These are phyloP conservation scores for Arthromyces matolae DNA, from an alignment of 768 basidiomycete species.

Conservation along the genomic window DNA sequence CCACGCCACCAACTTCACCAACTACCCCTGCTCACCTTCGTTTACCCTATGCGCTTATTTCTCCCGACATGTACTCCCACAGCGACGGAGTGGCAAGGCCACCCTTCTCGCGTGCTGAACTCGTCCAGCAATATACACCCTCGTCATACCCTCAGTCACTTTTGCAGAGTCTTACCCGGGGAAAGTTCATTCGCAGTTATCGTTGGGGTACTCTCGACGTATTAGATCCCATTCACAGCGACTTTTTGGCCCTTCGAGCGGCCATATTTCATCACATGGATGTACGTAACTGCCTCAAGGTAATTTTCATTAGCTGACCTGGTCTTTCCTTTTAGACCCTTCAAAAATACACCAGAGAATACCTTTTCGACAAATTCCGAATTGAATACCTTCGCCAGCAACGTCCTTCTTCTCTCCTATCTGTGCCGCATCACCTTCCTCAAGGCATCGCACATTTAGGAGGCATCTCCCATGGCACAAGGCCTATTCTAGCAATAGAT, in stretches of 20 bases:
- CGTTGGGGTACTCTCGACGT: conserved; percentile 86
- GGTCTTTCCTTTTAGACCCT: conserved; percentile 52
- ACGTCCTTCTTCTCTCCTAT: conserved; percentile 43
- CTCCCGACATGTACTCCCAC: conserved; percentile 81
- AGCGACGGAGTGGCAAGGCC: conserved; percentile 70
- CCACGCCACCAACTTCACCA: conserved; percentile 64
- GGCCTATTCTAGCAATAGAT: conserved; percentile 61
- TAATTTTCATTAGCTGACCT: conserved; percentile 13
- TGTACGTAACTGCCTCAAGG: conserved; percentile 42
- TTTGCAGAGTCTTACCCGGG: conserved; percentile 47
- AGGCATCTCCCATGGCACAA: conserved; percentile 42
- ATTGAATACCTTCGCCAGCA: conserved; percentile 53
- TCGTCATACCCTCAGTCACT: conserved; percentile 37
- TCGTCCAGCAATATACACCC: conserved; percentile 71
- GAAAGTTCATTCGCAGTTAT: conserved; percentile 68
- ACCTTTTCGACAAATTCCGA: conserved; percentile 77
- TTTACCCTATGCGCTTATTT: conserved; percentile 81
- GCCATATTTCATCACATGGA: conserved; percentile 89
- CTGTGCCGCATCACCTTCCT: conserved; percentile 38
- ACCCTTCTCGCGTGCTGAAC: conserved; percentile 61
- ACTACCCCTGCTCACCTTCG: conserved; percentile 56
- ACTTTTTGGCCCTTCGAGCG: conserved; percentile 72
- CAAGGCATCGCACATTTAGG: conserved; percentile 39
- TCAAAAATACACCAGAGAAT: conserved; percentile 80
- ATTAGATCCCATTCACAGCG: conserved; percentile 73